Evolutionary conservation across 202 grass and related monocot species (phyloP).

Genomic region (Zizania palustris): DNA sequence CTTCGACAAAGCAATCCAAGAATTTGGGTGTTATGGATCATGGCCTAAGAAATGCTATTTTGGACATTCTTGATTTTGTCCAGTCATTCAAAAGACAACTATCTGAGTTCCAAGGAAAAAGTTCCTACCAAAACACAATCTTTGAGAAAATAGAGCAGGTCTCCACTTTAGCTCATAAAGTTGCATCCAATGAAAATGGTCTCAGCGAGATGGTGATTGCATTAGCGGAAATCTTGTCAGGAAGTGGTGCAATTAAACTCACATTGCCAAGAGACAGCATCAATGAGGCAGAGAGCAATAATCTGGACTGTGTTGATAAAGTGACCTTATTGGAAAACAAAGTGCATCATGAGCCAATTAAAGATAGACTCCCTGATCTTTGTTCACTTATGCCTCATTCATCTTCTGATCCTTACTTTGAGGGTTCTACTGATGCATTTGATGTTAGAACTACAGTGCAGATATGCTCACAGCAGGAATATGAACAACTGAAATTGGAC

Average conservation of each 20-base stretch:
- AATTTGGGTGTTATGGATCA: slow-evolving; percentile 42
- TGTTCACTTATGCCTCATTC: slow-evolving; percentile 45
- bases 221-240: slow-evolving; percentile 67
- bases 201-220: slow-evolving; percentile 59
- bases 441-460: slow-evolving; percentile 48
- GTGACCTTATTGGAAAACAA: slow-evolving; percentile 97
- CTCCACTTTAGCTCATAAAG: slow-evolving; percentile 59
- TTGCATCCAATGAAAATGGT: slow-evolving; percentile 50
- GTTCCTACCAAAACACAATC: slow-evolving; percentile 55
- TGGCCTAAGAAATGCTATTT: slow-evolving; percentile 67
- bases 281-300: slow-evolving; percentile 75
- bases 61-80: slow-evolving; percentile 80
- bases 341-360: slow-evolving; percentile 55
- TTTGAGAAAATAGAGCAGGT: slow-evolving; percentile 74
- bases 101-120: slow-evolving; percentile 55
- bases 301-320: slow-evolving; percentile 92
- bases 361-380: slow-evolving; percentile 45
- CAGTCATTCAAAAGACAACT: slow-evolving; percentile 72
- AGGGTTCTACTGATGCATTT: slow-evolving; percentile 51
- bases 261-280: slow-evolving; percentile 46
- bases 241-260: slow-evolving; percentile 72
- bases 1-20: slow-evolving; percentile 41
- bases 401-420: slow-evolving; percentile 68
- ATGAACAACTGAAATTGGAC: slow-evolving; percentile 71
- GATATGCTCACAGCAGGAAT: slow-evolving; percentile 53